Conservation (phyloP, 495 filamentous ascomycete genomes). For the Penicillium atrosanguineum region DNA sequence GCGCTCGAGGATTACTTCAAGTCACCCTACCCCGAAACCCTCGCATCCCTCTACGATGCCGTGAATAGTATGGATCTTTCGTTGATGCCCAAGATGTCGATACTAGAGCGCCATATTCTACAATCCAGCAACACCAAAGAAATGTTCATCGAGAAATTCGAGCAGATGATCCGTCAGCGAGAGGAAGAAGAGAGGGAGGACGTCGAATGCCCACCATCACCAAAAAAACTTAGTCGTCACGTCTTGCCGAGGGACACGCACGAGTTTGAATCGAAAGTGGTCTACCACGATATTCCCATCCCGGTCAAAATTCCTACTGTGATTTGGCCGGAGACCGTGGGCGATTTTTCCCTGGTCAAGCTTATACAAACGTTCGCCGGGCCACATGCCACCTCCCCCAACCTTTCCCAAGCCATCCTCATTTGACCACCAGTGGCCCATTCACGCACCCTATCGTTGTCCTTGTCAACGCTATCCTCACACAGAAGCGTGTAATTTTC, state of each 20-base stretch:
- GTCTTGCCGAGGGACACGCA: slow-evolving; percentile 87
- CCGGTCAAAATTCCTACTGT: slow-evolving; percentile 94
- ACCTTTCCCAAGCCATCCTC: slow-evolving; percentile 81
- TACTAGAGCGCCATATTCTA: slow-evolving; percentile 81
- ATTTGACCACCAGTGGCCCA: slow-evolving; percentile 88
- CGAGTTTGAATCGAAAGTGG: slow-evolving; percentile 91
- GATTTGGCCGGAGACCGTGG: slow-evolving; percentile 91
- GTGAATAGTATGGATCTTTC: slow-evolving; percentile 97
- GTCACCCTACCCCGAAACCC: slow-evolving; percentile 80
- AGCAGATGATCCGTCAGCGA: slow-evolving; percentile 80
- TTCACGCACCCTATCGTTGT: slow-evolving; percentile 55
- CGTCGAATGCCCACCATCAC: slow-evolving; percentile 39
- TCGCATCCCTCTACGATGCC: slow-evolving; percentile 85
- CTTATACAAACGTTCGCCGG: slow-evolving; percentile 90
- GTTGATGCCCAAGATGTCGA: slow-evolving; percentile 80
- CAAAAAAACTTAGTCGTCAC: slow-evolving; percentile 53
- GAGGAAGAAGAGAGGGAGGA: slow-evolving; percentile 46
- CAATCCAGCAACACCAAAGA: slow-evolving; percentile 92
- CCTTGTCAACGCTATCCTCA: slow-evolving; percentile 67
- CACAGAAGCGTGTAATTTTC: slow-evolving; percentile 95
- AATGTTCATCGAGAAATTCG: slow-evolving; percentile 96
- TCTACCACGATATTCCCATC: slow-evolving; percentile 92
- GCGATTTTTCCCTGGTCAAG: slow-evolving; percentile 96
- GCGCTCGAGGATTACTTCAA: slow-evolving; percentile 98
- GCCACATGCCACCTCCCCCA: slow-evolving; percentile 77